Evolutionary conservation across 2,329 filamentous ascomycete genomes (phyloP).

Genomic region (Neobulgaria alba): DNA sequence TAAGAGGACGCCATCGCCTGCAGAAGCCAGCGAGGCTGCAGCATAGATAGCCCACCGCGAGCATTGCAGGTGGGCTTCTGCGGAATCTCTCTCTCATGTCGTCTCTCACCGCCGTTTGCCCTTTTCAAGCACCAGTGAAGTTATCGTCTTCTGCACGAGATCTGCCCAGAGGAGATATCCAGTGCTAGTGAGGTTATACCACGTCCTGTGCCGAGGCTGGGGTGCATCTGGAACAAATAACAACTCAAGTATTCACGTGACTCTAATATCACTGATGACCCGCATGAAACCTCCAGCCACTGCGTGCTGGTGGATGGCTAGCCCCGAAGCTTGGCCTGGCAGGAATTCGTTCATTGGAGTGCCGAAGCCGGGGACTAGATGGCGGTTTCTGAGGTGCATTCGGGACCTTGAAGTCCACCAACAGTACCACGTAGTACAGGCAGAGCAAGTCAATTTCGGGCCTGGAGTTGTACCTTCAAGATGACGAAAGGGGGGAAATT

Average conservation of each 20-base stretch:
- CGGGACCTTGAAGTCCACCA: not conserved
- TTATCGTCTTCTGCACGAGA: not conserved
- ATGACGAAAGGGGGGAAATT: no score
- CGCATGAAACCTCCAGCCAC: not conserved
- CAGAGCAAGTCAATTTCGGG: no score
- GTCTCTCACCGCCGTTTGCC: not conserved
- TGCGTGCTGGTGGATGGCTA: not conserved
- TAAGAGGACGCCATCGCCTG: not conserved
- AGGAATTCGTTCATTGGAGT: no score
- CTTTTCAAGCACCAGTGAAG: not conserved
- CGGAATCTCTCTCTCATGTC: not conserved
- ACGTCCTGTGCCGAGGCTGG: not conserved
- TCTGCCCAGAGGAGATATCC: not conserved
- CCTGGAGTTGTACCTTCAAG: no score
- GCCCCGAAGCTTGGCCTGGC: not conserved
- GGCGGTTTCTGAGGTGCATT: not conserved
- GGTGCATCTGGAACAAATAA: not conserved
- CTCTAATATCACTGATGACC: not conserved
- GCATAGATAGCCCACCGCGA: not conserved
- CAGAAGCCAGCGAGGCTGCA: not conserved
- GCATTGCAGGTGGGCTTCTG: not conserved
- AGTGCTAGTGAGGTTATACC: not conserved
- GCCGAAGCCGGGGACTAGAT: not conserved
- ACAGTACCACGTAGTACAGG: no score
- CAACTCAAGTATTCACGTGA: not conserved